Base-by-base conservation (phyloP, 495 filamentous ascomycete species). In the Neurospora pannonica region DNA sequence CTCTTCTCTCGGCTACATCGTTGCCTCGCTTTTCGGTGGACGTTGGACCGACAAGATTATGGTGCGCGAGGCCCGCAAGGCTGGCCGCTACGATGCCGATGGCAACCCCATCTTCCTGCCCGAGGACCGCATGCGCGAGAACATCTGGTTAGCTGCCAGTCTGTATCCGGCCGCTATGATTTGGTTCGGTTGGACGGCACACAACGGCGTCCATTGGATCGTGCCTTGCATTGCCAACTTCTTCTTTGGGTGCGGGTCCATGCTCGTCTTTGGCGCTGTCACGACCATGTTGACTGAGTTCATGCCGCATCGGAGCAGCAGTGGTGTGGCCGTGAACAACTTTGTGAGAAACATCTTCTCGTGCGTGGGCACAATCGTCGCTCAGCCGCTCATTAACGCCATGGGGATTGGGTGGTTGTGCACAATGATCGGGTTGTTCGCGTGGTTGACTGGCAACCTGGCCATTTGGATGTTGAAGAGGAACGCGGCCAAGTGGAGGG, bases 201-300 rank as follows among this genome's bases (percentile, higher is more conserved):
- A 84, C 37, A 77, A 81, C 11, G 84, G 84, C 8, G 71, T 86
- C 31, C 78, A 82, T 40, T 87, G 83, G 85, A 76, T 83, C 40
- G 84, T 85, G 60, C 81, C 83, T 15, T 78, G 92, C 83, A 88
- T 96, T 38, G 92, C 92, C 5, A 96, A 94, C 73, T 95, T 97
- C 82, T 92, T 92, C 81, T 97, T 97, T 79, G 95, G 95, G 19
- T 79, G 94, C 54, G 94, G 94, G 6, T 90, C 87, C 69, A 98
- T 98, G 95, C 85, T 98, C 19, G 92, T 97, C 31, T 97, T 98
- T 81, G 79, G 88, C 37, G 88, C 90, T 73, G 86, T 88, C 0
- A 95, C 92, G 8, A 95, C 93, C 2, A 94, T 96, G 92, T 83
- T 95, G 74, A 94, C 93, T 0, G 95, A 98, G 79, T 97, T 98